These are phyloP conservation scores for Cystobasidium pallidum DNA, from an alignment of 1,284 basidiomycete genomes.

Conservation along the genomic window DNA sequence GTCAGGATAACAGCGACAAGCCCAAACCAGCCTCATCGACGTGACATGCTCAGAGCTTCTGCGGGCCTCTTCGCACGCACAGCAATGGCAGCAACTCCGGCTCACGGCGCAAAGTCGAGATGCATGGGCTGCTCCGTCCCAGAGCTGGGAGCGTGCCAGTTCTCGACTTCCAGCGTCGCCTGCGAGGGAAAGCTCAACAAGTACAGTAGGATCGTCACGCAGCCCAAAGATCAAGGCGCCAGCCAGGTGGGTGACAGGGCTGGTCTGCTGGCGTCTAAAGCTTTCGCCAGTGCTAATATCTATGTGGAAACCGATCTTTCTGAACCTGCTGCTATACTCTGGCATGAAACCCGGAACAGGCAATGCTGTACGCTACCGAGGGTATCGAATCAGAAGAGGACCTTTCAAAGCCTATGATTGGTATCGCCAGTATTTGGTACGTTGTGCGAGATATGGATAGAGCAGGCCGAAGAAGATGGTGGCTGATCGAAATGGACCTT, in stretches of 20 bases:
- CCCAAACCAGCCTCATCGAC: neutral
- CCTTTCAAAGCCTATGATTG: conserved; percentile 90
- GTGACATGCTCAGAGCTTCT: conserved; percentile 29
- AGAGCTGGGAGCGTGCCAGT: conserved; percentile 27
- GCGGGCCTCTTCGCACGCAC: conserved; percentile 21
- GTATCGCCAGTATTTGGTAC: conserved; percentile 90
- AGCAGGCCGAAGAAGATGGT: neutral
- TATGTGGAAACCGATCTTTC: neutral
- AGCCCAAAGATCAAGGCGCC: conserved; percentile 88
- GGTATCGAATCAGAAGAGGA: conserved; percentile 76
- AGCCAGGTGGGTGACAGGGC: conserved; percentile 70
- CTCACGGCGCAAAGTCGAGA: conserved; percentile 12
- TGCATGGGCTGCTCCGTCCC: conserved; percentile 40
- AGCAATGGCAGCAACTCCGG: conserved; percentile 33
- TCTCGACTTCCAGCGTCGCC: conserved; percentile 27
- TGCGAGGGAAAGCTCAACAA: conserved; percentile 66
- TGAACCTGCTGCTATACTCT: too few relatives aligned
- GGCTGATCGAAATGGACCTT: conserved; percentile 21
- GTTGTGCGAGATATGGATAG: conserved; percentile 50
- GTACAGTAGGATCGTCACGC: conserved; percentile 78
- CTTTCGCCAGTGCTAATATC: too few relatives aligned
- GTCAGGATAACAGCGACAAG: neutral
- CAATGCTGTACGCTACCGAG: conserved; percentile 95
- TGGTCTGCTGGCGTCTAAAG: neutral
- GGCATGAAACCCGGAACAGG: conserved; percentile 61